Base-by-base conservation (phyloP, 2,329 filamentous ascomycete species). In the Trichoderma sp. region DNA sequence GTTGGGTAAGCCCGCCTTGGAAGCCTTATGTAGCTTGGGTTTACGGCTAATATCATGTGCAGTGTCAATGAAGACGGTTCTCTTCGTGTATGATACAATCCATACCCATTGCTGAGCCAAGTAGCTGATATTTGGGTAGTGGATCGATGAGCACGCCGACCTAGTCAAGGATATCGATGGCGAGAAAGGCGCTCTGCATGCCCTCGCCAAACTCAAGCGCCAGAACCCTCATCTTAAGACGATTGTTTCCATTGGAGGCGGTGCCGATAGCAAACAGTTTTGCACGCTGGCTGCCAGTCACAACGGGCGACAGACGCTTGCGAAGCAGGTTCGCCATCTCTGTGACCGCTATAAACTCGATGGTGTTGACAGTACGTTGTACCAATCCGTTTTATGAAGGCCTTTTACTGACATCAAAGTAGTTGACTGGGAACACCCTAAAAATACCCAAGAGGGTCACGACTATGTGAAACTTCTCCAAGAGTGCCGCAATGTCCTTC, bases 371-470 rank as follows among this genome's bases (percentile, higher is more conserved):
- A 85, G 88, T 90, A 78, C 68, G 75, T 71, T 1, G 26, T 11
- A 2, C 32, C 16, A 5, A 16, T 7, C 34, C 43, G 16, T 26
- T 28, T 5, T 4, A 3, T 4, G 1, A 14, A 60, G 30, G 2
- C 14, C 14, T 4, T 1, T 11, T 49, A 5, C 52, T 66, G 1
- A 63, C 49, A 51, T 1, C 8, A 14, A 4, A 26, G 2, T 11
- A 90, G 87, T 91, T 72, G 89, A 91, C 76, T 91, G 89, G 89
- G 89, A 91, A 73, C 87, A 91, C 69, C 89, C 89, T 1, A 79
- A 83, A 5, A 81, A 85, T 70, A 72, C 80, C 0, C 79, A 83
- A 13, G 80, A 89, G 71, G 89, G 89, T 14, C 74, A 78, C n/a
- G 81, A 89, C 74, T 91, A 87, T 73, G 75, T 90, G 61, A 78